These are phyloP conservation scores for Pueraria montana DNA, from an alignment of 306 rosid species.

Conservation along the genomic window DNA sequence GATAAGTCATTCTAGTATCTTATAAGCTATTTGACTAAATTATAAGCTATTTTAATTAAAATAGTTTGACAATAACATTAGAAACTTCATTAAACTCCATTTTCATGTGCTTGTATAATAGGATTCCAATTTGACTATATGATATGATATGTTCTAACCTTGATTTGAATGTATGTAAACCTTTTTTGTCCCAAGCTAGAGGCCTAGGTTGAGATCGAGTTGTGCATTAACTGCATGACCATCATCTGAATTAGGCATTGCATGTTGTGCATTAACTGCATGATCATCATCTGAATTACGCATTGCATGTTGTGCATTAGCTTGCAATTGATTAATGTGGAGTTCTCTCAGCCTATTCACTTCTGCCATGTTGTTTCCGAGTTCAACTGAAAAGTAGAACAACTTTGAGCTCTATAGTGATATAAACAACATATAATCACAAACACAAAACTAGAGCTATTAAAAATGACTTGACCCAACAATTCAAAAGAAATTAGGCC, in stretches of 20 bases:
- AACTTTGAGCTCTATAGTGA: neutral
- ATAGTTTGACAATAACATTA: neutral
- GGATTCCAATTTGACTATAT: neutral
- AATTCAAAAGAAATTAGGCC: no score
- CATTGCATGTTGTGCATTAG: neutral
- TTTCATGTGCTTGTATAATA: no score
- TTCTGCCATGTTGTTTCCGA: conserved; percentile 55
- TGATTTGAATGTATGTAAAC: neutral
- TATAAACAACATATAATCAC: neutral
- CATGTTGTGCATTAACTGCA: neutral
- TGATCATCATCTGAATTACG: neutral
- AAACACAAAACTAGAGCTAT: neutral
- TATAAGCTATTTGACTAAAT: neutral
- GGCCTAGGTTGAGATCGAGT: neutral
- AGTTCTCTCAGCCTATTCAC: conserved; percentile 55
- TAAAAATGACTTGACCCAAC: no score
- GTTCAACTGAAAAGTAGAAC: conserved; percentile 47
- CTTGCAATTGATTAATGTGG: conserved; percentile 9
- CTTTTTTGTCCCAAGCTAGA: neutral
- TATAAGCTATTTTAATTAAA: no score
- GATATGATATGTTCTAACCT: neutral
- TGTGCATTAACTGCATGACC: neutral
- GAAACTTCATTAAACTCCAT: neutral
- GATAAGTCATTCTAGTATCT: neutral
- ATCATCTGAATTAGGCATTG: neutral